These are phyloP conservation scores for Vanrija sp. DNA, from an alignment of 1,284 basidiomycete genomes.

Conservation along the genomic window DNA sequence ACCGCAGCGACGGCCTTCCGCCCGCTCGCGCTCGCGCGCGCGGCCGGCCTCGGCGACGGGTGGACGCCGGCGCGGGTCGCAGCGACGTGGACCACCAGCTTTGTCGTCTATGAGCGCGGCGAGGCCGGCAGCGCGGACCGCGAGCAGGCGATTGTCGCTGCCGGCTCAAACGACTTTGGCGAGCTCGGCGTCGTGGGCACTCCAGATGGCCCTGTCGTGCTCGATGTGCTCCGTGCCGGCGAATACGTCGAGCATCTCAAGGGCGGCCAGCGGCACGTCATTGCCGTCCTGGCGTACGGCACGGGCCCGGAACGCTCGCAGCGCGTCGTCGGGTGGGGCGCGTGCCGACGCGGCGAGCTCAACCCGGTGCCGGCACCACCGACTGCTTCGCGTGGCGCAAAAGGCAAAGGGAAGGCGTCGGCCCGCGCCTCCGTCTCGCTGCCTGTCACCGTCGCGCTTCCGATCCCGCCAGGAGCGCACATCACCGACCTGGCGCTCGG, in stretches of 20 bases:
- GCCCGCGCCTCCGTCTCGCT: conserved; percentile 16
- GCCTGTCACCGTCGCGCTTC: conserved; percentile 22
- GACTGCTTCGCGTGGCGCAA: neutral
- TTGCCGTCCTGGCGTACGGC: conserved; percentile 51
- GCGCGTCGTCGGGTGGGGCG: conserved; percentile 72
- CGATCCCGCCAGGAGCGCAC: conserved; percentile 5
- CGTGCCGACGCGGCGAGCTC: conserved; percentile 66
- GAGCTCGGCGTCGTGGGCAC: conserved; percentile 60
- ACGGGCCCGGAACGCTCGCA: conserved; percentile 9
- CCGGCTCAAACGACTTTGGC: conserved; percentile 78
- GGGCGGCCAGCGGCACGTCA: conserved; percentile 68
- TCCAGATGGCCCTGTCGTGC: conserved; percentile 38
- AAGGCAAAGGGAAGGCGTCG: conserved; percentile 30
- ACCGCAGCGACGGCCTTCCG: conserved; percentile 28
- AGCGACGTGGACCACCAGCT: conserved; percentile 77
- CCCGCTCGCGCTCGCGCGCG: conserved; percentile 17
- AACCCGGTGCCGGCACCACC: conserved; percentile 12
- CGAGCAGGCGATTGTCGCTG: conserved; percentile 66
- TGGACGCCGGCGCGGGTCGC: conserved; percentile 52
- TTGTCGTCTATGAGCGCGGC: conserved; percentile 52
- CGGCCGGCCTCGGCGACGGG: conserved; percentile 7
- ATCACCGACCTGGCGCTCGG: conserved; percentile 56
- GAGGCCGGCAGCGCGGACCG: conserved; percentile 4
- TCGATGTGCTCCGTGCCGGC: conserved; percentile 21
- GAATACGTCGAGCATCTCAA: conserved; percentile 49